Conservation (phyloP, 2,329 filamentous ascomycete genomes). For the Microcyclosporella mali region DNA sequence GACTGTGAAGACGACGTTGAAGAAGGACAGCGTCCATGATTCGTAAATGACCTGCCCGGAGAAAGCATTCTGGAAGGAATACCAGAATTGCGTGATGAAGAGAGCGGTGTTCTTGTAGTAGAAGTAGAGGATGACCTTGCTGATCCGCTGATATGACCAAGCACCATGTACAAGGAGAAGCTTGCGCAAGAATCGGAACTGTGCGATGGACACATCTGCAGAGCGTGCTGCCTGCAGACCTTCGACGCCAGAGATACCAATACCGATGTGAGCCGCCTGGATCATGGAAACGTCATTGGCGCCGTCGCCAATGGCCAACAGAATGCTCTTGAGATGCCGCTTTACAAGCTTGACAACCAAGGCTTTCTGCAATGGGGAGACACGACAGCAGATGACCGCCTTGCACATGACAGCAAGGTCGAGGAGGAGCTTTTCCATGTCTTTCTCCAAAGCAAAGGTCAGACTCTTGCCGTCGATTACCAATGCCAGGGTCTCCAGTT, state of each 20-base stretch:
- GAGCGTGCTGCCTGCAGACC: conserved; percentile 93
- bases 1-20: conserved; percentile 97
- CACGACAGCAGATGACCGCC: conserved; percentile 95
- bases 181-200: conserved; percentile 93
- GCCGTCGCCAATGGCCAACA: conserved; percentile 92
- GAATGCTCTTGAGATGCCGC: conserved; percentile 81
- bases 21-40: conserved; percentile 98
- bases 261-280: conserved; percentile 93
- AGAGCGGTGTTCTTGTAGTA: conserved; percentile 99
- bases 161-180: conserved; percentile 89
- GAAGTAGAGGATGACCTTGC: conserved; percentile 94
- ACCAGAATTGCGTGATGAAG: conserved; percentile 99
- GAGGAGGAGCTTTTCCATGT: conserved; percentile 86
- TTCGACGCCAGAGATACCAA: conserved; percentile 95
- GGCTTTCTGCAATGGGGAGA: conserved; percentile 94
- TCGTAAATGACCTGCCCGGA: conserved; percentile 98
- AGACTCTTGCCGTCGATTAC: conserved; percentile 95
- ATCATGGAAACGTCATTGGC: conserved; percentile 99
- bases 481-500: conserved; percentile 80
- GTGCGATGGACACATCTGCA: conserved; percentile 89
- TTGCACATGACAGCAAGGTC: conserved; percentile 95
- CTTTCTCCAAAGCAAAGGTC: conserved; percentile 86
- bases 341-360: conserved; percentile 98
- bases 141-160: conserved; percentile 96
- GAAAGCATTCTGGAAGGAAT: conserved; percentile 92